These are phyloP conservation scores for Sporisorium graminicola DNA, from an alignment of 1,284 basidiomycete genomes.

Conservation along the genomic window DNA sequence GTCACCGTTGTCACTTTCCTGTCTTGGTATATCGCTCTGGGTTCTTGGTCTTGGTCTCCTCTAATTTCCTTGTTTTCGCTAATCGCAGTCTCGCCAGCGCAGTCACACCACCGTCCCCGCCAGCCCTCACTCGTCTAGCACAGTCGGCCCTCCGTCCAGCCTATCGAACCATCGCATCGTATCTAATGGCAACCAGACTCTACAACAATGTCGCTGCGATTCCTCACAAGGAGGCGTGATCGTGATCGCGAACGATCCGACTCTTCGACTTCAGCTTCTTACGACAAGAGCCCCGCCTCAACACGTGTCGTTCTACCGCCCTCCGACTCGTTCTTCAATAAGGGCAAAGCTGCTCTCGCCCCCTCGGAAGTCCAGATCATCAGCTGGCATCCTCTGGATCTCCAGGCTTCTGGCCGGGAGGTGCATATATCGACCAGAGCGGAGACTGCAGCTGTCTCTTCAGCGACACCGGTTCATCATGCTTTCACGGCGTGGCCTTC, in stretches of 20 bases:
- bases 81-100: not conserved
- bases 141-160: too few relatives aligned
- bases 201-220: constrained; percentile 29
- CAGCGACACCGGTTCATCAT: constrained; percentile 11
- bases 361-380: constrained; percentile 38
- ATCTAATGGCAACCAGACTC: constrained; percentile 1
- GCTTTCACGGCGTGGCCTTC: constrained; percentile 11
- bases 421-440: constrained; percentile 11
- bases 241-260: constrained; percentile 21
- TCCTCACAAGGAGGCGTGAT: constrained; percentile 33
- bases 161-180: not conserved
- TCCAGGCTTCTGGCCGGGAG: constrained; percentile 11
- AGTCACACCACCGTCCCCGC: not conserved
- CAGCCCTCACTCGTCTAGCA: too few relatives aligned
- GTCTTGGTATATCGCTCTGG: not conserved
- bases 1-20: not conserved
- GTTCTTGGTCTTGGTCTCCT: not conserved
- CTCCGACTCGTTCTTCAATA: not conserved
- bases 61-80: not conserved
- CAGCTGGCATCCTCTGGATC: constrained; percentile 17
- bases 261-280: not conserved
- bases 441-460: not conserved
- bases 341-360: constrained; percentile 1
- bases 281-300: not conserved
- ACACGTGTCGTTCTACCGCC: not conserved